Conservation (phyloP, 139 green algal genomes). For the Diplosphaera chodatii region DNA sequence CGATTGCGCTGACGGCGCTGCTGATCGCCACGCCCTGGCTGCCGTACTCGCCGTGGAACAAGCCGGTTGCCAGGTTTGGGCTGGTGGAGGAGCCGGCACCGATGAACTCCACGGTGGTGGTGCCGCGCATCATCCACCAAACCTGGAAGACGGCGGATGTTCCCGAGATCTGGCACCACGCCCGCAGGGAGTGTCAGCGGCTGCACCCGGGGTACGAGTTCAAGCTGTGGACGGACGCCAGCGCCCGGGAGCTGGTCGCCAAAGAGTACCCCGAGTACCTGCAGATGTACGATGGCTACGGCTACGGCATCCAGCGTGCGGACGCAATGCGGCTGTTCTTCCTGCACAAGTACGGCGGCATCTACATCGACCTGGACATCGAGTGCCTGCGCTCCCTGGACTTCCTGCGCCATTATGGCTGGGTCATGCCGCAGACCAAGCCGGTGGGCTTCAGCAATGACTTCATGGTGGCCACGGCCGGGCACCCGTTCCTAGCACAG, state of each 20-base stretch:
- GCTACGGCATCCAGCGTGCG: slow-evolving; percentile 42
- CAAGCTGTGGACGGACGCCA: slow-evolving; percentile 45
- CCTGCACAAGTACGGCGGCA: slow-evolving; percentile 36
- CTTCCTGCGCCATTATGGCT: slow-evolving; percentile 21
- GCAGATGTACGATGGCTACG: slow-evolving; percentile 36
- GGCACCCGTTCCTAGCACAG: slow-evolving; percentile 12
- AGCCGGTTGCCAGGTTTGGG: no score
- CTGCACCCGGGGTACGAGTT: slow-evolving; percentile 44
- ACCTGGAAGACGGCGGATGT: slow-evolving; percentile 40
- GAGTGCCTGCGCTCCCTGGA: slow-evolving; percentile 36
- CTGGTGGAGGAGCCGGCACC: no score
- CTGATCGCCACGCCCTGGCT: no score
- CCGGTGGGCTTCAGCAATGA: slow-evolving; percentile 51
- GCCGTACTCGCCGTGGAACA: no score
- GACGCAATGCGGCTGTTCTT: slow-evolving; percentile 36
- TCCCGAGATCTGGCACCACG: slow-evolving; percentile 33
- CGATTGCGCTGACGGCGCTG: no score
- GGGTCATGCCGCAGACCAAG: slow-evolving; percentile 38
- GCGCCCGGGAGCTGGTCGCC: slow-evolving; percentile 29
- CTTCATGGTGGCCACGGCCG: slow-evolving; percentile 28
- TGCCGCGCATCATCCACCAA: slow-evolving; percentile 53
- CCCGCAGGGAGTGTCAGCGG: slow-evolving; percentile 6
- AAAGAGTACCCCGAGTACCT: slow-evolving; percentile 39
- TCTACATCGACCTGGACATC: slow-evolving; percentile 54
- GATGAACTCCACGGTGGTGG: not conserved